A percentile compares a stretch with the other conserved stretches of the same genome.
phyloP scores from a whole-genome alignment of 2,329 filamentous ascomycete species.

The Colletotrichum sp. region DNA sequence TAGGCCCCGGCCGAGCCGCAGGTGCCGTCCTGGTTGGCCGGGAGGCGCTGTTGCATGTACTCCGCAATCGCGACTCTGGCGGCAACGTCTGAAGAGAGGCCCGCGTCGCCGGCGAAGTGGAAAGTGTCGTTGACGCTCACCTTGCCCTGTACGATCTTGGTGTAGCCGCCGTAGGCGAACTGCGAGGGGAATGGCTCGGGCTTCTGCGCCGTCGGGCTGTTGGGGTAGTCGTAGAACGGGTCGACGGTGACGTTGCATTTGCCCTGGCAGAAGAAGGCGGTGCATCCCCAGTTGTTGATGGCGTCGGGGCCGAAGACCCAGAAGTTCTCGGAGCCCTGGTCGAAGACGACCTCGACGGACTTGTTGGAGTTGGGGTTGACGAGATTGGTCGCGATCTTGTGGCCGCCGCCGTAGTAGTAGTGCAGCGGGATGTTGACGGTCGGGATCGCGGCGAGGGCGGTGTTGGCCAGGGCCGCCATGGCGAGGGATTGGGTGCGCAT shows the following conservation, averaged over 20 bases:
- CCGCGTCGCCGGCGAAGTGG: background rate
- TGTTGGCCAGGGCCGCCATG: conserved; percentile 1
- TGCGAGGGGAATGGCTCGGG: background rate
- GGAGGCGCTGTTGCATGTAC: conserved; percentile 10
- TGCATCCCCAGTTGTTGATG: conserved; percentile 15
- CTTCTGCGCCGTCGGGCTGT: conserved; percentile 2
- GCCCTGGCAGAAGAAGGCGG: conserved; percentile 8
- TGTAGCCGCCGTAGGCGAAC: conserved; percentile 9
- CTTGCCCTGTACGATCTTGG: conserved; percentile 4
- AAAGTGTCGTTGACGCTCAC: conserved; percentile 10
- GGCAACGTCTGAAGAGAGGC: background rate
- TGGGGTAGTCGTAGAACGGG: conserved; percentile 10
- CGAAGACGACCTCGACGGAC: conserved; percentile 14
- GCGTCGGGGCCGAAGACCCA: conserved; percentile 14
- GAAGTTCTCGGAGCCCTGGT: conserved; percentile 17
- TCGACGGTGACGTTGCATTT: conserved; percentile 13
- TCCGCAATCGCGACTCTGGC: background rate
- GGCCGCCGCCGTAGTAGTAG: conserved; percentile 17
- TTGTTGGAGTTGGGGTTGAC: background rate
- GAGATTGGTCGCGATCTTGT: conserved; percentile 14
- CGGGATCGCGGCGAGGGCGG: conserved; percentile 1
- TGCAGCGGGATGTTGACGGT: conserved; percentile 5
- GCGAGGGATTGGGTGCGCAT: conserved; percentile 1
- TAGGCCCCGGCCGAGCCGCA: background rate
- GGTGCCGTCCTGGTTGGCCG: background rate